Evolutionary conservation across 139 green algal genomes (phyloP).

Genomic region (Prasinococcaceae sp.): DNA sequence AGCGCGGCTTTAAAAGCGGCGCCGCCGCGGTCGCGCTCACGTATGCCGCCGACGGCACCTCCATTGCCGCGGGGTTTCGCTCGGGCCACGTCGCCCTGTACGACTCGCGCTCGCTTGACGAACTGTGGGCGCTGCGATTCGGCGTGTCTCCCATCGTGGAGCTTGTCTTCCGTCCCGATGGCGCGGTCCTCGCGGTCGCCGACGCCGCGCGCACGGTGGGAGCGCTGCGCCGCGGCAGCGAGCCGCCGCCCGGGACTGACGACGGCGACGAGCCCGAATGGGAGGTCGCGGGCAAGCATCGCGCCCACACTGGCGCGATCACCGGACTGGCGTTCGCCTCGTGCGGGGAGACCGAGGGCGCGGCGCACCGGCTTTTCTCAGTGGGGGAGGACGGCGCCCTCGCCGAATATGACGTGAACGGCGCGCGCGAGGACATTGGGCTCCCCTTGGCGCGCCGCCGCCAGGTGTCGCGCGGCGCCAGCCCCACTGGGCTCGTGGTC

Average conservation of each 20-base stretch:
- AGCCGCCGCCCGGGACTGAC: too few relatives aligned
- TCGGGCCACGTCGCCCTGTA: too few relatives aligned
- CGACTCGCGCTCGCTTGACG: too few relatives aligned
- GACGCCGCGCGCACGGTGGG: conserved; percentile 25
- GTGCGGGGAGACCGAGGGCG: conserved; percentile 34
- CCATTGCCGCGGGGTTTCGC: conserved; percentile 3
- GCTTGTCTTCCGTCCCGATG: conserved; percentile 22
- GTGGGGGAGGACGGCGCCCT: conserved; percentile 44
- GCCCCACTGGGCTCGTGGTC: too few relatives aligned
- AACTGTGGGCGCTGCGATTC: conserved; percentile 11
- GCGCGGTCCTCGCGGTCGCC: conserved; percentile 27
- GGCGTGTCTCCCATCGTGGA: conserved; percentile 3
- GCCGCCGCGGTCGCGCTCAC: too few relatives aligned
- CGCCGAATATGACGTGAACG: conserved; percentile 47
- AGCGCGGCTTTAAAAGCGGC: too few relatives aligned
- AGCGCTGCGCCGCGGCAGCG: conserved; percentile 31
- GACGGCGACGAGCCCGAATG: conserved; percentile 15
- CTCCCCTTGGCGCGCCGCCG: background rate
- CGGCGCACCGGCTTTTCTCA: conserved; percentile 47
- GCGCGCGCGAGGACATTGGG: too few relatives aligned
- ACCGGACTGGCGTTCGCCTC: conserved; percentile 39
- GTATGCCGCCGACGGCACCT: background rate
- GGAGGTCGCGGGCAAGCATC: conserved; percentile 48
- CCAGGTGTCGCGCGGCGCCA: too few relatives aligned
- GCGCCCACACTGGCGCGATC: conserved; percentile 31